Evolutionary conservation across 2,329 filamentous ascomycete species (phyloP), one percentile per base, ranked within the genome.

Genomic region (Polytolypa hystricis): DNA sequence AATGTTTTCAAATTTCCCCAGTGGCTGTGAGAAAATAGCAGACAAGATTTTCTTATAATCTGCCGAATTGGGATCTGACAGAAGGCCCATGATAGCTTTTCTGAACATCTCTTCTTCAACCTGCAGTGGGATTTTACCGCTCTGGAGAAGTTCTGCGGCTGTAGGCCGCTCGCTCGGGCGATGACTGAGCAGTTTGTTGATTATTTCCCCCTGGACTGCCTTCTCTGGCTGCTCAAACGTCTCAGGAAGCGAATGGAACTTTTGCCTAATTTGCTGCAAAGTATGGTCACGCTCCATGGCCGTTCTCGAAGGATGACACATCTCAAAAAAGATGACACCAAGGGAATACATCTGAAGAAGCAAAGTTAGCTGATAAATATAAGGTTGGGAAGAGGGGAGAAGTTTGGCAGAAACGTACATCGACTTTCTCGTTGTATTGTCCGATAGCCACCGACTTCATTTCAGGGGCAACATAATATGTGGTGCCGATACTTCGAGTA

Each of bases 281-380:
- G 87, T 69, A 27, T 70, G 62, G 42, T 73, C 71, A 27, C 77
- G 66, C 51, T 81, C 77, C 72, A 79, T 79, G 2, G 64, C 67
- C 1, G 77, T 80, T 12, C 64, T 64, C 30, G 80, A 59, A 3
- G 70, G 63, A 46, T 74, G 68, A 52, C 83, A 93, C 91, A 98
- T 98, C 60, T 98, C 91, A 48, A 95, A 96, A 62, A 98, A 93
- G 39, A 98, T 96, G 44, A 98, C 83, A 0, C 91, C 91, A 28
- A 98, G 69, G 0, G 89, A 95, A 55, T 91, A 98, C 89, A 98
- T 96, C 72, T 78, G 38, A 0, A 21, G n/a, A n/a, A n/a, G n/a
- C n/a, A n/a, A n/a, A n/a, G n/a, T n/a, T n/a, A n/a, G n/a, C 49
- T 10, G 52, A 41, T 28, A 4, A 38, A 4, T 39, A 31, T n/a